Base-by-base conservation (phyloP, 129 eudicot species). In the Artemisia annua region DNA sequence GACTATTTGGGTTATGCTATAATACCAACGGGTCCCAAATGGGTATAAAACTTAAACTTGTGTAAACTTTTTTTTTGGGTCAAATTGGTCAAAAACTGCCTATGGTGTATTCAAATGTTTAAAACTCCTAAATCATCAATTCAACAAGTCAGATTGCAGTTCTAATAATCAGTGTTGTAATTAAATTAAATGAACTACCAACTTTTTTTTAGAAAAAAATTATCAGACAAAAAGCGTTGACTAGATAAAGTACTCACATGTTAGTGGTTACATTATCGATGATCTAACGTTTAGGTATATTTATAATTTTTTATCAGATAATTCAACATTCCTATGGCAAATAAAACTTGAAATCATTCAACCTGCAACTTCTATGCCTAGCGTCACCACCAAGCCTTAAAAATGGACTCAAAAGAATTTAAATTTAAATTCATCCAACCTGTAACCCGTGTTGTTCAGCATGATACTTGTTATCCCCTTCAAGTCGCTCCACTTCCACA, bases 401-500 rank as follows among this genome's bases (percentile, higher is more conserved):
- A 66, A 12, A 14, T 11, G 67, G 11, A 30, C 67, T 24, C 66
- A 61, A 62, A 64, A 52, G 19, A 53, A 7, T 0, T 39, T 39
- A 17, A 63, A 19, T 11, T 69, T 7, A 26, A 14, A 60, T 24
- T 6, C 20, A 57, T 62, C 76, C 60, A 79, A 94, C 98, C 98
- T 94, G 98, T 53, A 94, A 80, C 10, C 98, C 98, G 80, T 87
- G 65, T 57, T 87, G 89, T 78, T 94, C 98, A 67, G 98, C 96
- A 49, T 94, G 98, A 76, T 94, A 94, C 66, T 85, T 90, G 58
- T 94, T 94, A 71, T 94, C 98, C 68, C 98, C 98, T 78, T 84
- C 98, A 66, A 94, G 94, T 43, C 86, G 81, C 75, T 94, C 98
- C 67, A 90, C 98, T 74, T 94, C 98, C 72, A 94, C 98, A 75